Base-by-base conservation (phyloP, 208 protist genomes). In the Leishmania tropica region DNA sequence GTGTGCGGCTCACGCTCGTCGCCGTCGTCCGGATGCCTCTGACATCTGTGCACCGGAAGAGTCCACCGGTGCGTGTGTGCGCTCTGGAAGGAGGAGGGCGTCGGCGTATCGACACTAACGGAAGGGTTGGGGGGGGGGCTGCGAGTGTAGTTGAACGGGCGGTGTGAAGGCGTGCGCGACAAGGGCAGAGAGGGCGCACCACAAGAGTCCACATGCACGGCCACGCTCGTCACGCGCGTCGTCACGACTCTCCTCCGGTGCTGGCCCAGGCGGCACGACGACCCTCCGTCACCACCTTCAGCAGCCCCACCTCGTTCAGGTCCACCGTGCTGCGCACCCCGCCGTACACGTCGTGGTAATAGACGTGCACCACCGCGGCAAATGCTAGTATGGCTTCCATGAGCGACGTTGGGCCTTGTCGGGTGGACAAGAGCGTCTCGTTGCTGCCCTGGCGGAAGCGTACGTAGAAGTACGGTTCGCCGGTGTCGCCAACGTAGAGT, bases 401-500 rank as follows among this genome's bases (percentile, higher is more conserved):
- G 28, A 97, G 83, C 48, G 94, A 95, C 42, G 89, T 79, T 45
- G 76, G 42, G 3, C 93, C 93, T 7, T 86, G 89, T 31, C 85
- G 86, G n/a, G 91, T 90, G 45, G 85, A 88, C 21, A 90, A 78
- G 28, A 88, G 81, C 40, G 85, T 81, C 68, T 79, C 72, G 53
- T 70, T 81, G 82, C 82, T 81, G 78, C 78, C 76, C 53, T 81
- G 81, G 48, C 88, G 84, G 62, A 94, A 87, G 37, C 90, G 87
- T 35, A 97, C 90, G 81, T 96, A 96, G 74, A 95, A 97, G 85
- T 97, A 97, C 35, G 94, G 94, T 75, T 90, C 91, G 7, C 92
- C 92, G 21, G 87, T 94, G 81, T 93, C 90, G 24, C 94, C 94
- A n/a, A 95, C 86, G 71, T 85, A 90, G 21, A 97, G 79, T 3